A percentile compares a stretch with the other conserved stretches of the same genome.
Conservation (phyloP, 2,329 filamentous ascomycete species). For the Dactylonectria estremocensis region DNA sequence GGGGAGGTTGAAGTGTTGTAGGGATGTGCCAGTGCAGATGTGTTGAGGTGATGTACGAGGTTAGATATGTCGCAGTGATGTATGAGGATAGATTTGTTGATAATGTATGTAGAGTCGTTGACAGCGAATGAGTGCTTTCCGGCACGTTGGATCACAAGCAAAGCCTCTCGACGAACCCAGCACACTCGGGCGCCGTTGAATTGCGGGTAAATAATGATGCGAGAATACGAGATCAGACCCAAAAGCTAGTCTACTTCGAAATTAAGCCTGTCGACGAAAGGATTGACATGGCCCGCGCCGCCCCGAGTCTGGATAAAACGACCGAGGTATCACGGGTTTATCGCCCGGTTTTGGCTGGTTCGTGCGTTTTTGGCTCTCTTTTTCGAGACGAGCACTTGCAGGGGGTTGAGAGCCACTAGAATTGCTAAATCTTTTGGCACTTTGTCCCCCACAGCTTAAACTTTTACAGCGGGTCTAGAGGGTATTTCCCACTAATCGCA, state of each 20-base stretch:
- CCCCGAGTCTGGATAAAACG: constrained; percentile 15
- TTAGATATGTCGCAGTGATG: background rate
- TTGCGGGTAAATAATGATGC: constrained; percentile 38
- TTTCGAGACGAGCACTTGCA: background rate
- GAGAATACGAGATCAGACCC: constrained; percentile 25
- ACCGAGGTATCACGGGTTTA: constrained; percentile 23
- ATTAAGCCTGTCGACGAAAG: constrained; percentile 22
- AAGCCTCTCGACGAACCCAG: background rate
- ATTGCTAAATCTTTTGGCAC: background rate
- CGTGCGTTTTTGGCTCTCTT: background rate
- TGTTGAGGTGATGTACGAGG: background rate
- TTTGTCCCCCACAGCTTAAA: background rate
- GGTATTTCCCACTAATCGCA: background rate
- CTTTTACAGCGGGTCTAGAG: background rate
- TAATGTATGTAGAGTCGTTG: too few relatives aligned
- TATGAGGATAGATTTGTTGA: background rate
- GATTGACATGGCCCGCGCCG: background rate
- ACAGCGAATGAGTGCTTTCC: background rate
- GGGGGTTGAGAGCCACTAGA: background rate
- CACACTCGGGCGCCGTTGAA: background rate
- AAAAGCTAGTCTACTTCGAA: constrained; percentile 21
- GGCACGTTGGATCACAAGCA: background rate
- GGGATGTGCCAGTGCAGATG: background rate
- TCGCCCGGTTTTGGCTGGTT: background rate
- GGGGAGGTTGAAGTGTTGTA: background rate